Percentiles rank a stretch among this genome's conserved stretches.
Evolutionary conservation across 345 rosid species (phyloP).

Genomic region (Schrenkiella parvula): DNA sequence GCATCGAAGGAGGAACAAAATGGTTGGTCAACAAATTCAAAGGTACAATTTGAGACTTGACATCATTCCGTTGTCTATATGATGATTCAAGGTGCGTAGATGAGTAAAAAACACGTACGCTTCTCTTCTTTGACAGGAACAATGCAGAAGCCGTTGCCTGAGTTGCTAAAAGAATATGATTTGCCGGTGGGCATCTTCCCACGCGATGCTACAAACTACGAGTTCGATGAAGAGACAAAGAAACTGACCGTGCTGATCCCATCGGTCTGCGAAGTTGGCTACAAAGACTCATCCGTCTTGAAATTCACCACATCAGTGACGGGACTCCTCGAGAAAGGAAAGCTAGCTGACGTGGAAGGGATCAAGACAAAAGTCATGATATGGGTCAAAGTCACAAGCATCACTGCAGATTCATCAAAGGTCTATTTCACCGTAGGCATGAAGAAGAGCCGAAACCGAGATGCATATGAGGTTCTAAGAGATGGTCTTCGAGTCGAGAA

Average conservation of each 20-base stretch:
- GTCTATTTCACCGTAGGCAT: constrained; percentile 74
- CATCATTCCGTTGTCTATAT: not conserved
- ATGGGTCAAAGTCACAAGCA: constrained; percentile 80
- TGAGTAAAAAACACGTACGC: not conserved
- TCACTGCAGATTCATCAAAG: constrained; percentile 66
- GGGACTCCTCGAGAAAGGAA: constrained; percentile 74
- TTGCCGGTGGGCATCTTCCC: constrained; percentile 89
- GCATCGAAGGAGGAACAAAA: constrained; percentile 87
- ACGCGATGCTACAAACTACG: constrained; percentile 88
- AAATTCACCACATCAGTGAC: constrained; percentile 63
- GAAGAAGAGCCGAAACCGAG: constrained; percentile 67
- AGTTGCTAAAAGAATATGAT: constrained; percentile 75
- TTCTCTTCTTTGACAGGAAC: constrained; percentile 43
- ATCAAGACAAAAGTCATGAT: constrained; percentile 83
- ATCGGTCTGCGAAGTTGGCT: constrained; percentile 85
- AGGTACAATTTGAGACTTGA: constrained; percentile 41
- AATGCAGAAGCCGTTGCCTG: constrained; percentile 91
- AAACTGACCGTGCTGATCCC: constrained; percentile 80
- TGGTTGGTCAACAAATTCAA: constrained; percentile 93
- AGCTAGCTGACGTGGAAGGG: constrained; percentile 75
- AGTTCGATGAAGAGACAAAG: constrained; percentile 76
- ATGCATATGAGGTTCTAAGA: constrained; percentile 74
- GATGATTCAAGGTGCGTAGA: no score
- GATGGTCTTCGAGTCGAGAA: constrained; percentile 64
- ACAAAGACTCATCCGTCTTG: constrained; percentile 81